phyloP scores from a whole-genome alignment of 768 basidiomycete genomes.

The Collybia nuda region DNA sequence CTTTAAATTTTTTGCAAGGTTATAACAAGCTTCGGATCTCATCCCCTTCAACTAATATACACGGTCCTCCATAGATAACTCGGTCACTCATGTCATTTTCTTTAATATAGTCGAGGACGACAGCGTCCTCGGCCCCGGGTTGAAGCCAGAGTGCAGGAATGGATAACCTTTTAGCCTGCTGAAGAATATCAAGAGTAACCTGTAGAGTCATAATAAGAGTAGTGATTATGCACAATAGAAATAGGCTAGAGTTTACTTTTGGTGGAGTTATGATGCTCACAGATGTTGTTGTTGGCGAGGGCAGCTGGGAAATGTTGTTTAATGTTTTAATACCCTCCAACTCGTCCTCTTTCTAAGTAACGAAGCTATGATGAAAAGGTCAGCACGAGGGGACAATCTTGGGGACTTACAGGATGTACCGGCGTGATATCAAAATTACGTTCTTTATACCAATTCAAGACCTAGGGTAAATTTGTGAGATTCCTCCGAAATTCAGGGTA shows the following conservation, averaged over 20 bases:
- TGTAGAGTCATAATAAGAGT: slow-evolving; percentile 21
- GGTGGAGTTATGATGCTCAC: slow-evolving; percentile 80
- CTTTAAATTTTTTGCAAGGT: neutral
- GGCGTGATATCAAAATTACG: slow-evolving; percentile 64
- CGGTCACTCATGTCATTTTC: slow-evolving; percentile 61
- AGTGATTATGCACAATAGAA: neutral
- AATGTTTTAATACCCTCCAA: slow-evolving; percentile 67
- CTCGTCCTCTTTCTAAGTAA: slow-evolving; percentile 61
- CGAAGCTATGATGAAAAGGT: neutral
- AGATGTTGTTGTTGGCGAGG: slow-evolving; percentile 63
- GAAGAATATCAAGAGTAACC: slow-evolving; percentile 69
- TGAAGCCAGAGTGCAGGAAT: slow-evolving; percentile 87
- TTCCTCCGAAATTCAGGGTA: neutral
- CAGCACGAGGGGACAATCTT: neutral
- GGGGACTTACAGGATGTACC: slow-evolving; percentile 63
- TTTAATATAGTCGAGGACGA: slow-evolving; percentile 63
- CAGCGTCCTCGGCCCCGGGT: slow-evolving; percentile 77
- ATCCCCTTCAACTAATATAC: slow-evolving; percentile 79
- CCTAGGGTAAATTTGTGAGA: slow-evolving; percentile 33
- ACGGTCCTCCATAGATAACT: slow-evolving; percentile 83
- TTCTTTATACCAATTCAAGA: slow-evolving; percentile 74
- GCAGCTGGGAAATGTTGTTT: slow-evolving; percentile 52
- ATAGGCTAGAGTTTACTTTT: slow-evolving; percentile 40
- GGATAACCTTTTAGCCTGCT: slow-evolving; percentile 66
- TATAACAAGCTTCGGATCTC: slow-evolving; percentile 37